Base-by-base conservation (phyloP, 2,329 filamentous ascomycete species). In the Aspergillus novoparasiticus region DNA sequence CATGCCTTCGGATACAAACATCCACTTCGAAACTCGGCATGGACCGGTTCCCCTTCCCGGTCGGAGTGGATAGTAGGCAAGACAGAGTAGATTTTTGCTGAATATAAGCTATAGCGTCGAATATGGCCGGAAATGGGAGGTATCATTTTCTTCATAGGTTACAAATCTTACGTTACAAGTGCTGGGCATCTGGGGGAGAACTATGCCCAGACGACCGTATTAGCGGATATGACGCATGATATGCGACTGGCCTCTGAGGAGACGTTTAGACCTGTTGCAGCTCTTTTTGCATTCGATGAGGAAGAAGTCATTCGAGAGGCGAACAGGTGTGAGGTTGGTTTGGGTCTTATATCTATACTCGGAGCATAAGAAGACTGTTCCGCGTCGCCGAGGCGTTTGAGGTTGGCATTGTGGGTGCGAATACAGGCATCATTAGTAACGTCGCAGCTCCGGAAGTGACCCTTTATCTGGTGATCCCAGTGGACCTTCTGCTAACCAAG, bases 181-280 rank as follows among this genome's bases (percentile, higher is more conserved):
- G 26, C 26, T 28, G 26, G 26, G 8, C 6, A 28, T 28, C 26
- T 28, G 26, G 26, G 26, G 26, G 26, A 28, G 26, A 28, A 28
- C 26, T 28, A 6, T 28, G 26, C 6, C 26, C 26, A 28, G 26
- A 6, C 26, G 6, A 28, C 26, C 6, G 26, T 28, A 76, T 88
- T n/a, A 36, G 82, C 83, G 0, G 83, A 84, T 4, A 84, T 87
- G 62, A 86, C 81, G 6, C 76, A 81, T 4, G 81, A 86, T 2
- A 89, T 90, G 86, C 67, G 79, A 19, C 80, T 85, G 30, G 81
- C 79, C 1, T 76, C 79, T 0, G 87, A 91, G 68, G 88, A 90
- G 75, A 86, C 84, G 0, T 90, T 91, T 67, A 87, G 86, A 0
- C 88, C 89, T 0, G 82, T 90, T 26, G 80, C 84, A 28, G 87